phyloP scores from a whole-genome alignment of 2,329 filamentous ascomycete species.

The Claviceps sorghi region DNA sequence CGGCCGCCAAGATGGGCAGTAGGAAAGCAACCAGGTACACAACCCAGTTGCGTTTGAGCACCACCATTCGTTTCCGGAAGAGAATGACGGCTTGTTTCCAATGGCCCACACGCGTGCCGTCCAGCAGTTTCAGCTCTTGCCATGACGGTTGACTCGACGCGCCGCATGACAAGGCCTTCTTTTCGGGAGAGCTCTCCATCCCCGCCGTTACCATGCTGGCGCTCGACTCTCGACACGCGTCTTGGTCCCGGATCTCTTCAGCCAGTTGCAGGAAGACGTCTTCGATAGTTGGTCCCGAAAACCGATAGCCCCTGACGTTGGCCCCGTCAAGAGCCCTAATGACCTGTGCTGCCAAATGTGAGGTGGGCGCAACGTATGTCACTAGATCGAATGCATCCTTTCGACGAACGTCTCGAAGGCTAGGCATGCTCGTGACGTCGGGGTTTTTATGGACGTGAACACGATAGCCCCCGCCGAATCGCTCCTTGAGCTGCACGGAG shows the following conservation, averaged over 20 bases:
- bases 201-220: conserved; percentile 11
- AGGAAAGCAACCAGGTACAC: conserved; percentile 61
- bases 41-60: conserved; percentile 64
- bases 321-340: conserved; percentile 53
- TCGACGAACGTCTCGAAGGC: conserved; percentile 41
- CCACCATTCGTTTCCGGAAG: conserved; percentile 61
- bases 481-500: conserved; percentile 72
- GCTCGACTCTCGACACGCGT: conserved; percentile 14
- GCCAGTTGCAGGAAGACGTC: conserved; percentile 82
- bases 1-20: conserved; percentile 67
- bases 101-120: conserved; percentile 56
- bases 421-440: conserved; percentile 29
- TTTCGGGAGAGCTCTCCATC: conserved; percentile 8
- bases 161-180: conserved; percentile 11
- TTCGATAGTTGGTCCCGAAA: conserved; percentile 80
- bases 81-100: conserved; percentile 57
- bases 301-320: conserved; percentile 62
- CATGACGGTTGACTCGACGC: conserved; percentile 8
- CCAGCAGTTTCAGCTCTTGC: conserved; percentile 40
- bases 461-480: conserved; percentile 69
- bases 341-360: conserved; percentile 54
- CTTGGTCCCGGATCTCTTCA: conserved; percentile 55
- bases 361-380: conserved; percentile 57
- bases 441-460: conserved; percentile 55
- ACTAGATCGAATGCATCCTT: conserved; percentile 54